Percentiles rank a stretch among this genome's conserved stretches.
Evolutionary conservation across 495 filamentous ascomycete genomes (phyloP).

Genomic region (Aspergillus bridgeri): DNA sequence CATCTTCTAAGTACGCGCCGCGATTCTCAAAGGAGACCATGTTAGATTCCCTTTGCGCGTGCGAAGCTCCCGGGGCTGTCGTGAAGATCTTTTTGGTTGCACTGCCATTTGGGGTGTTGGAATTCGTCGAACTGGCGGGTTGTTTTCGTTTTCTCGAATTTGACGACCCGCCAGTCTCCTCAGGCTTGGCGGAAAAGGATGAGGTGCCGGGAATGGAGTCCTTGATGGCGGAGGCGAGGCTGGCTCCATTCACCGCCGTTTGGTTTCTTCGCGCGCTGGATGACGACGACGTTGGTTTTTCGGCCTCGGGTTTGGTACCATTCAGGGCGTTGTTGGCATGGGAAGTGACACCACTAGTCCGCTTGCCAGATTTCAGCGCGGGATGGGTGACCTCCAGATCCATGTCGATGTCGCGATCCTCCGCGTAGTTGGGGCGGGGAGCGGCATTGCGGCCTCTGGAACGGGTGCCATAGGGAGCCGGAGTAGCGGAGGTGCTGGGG

Average conservation of each 20-base stretch:
- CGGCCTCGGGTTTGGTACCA: constrained; percentile 38
- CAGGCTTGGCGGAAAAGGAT: constrained; percentile 53
- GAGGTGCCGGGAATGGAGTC: constrained; percentile 63
- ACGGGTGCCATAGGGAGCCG: constrained; percentile 88
- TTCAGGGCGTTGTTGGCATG: constrained; percentile 27
- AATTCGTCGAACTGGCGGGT: constrained; percentile 48
- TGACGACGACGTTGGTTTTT: constrained; percentile 39
- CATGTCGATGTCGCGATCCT: constrained; percentile 89
- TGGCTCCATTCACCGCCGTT: constrained; percentile 34
- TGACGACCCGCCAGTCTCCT: constrained; percentile 34
- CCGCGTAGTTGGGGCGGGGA: constrained; percentile 89
- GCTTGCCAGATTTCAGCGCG: constrained; percentile 45
- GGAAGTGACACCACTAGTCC: constrained; percentile 27
- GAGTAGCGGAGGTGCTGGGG: constrained; percentile 40
- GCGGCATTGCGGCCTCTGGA: constrained; percentile 87
- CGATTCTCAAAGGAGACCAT: constrained; percentile 82
- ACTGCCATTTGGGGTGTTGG: constrained; percentile 33
- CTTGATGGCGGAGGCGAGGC: constrained; percentile 33
- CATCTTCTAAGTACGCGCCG: constrained; percentile 66
- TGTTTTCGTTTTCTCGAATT: constrained; percentile 76
- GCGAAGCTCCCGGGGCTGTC: constrained; percentile 39
- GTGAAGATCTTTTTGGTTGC: constrained; percentile 44
- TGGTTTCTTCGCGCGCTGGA: constrained; percentile 43
- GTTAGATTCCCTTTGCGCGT: constrained; percentile 55
- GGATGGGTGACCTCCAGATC: constrained; percentile 59